Conservation (phyloP, 345 rosid species). For the Combretum micranthum region DNA sequence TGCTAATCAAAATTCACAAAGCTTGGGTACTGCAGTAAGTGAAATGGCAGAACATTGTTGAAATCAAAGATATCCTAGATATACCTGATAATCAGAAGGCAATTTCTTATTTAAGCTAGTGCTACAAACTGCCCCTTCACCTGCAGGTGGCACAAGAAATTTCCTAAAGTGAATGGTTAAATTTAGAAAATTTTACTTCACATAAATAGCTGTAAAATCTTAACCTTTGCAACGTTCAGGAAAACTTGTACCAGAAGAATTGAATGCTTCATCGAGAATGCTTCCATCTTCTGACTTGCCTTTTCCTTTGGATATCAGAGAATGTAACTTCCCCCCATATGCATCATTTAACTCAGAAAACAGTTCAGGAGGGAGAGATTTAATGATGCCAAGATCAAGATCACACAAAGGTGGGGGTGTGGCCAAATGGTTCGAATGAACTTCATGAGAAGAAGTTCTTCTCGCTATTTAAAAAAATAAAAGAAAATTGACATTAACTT, state of each 20-base stretch:
- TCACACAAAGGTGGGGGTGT: conserved; percentile 56
- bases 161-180: no score
- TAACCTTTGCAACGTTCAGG: conserved; percentile 23
- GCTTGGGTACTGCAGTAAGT: no score
- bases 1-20: no score
- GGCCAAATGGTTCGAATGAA: conserved; percentile 20
- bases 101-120: no score
- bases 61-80: no score
- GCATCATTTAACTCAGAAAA: conserved; percentile 71
- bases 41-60: no score
- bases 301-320: conserved; percentile 45
- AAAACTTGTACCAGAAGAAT: conserved; percentile 6
- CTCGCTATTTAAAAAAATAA: conserved; percentile 25
- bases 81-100: no score
- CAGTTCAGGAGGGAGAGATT: conserved; percentile 79
- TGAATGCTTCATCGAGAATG: neutral
- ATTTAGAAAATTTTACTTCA: neutral
- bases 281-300: conserved; percentile 25
- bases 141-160: no score
- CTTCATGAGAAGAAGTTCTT: conserved; percentile 20
- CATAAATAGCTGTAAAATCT: neutral
- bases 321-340: conserved; percentile 65
- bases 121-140: no score
- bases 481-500: conserved; percentile 13
- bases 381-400: conserved; percentile 77